Conservation (phyloP, 2,329 filamentous ascomycete species). For the Dothideomycetes sp. region DNA sequence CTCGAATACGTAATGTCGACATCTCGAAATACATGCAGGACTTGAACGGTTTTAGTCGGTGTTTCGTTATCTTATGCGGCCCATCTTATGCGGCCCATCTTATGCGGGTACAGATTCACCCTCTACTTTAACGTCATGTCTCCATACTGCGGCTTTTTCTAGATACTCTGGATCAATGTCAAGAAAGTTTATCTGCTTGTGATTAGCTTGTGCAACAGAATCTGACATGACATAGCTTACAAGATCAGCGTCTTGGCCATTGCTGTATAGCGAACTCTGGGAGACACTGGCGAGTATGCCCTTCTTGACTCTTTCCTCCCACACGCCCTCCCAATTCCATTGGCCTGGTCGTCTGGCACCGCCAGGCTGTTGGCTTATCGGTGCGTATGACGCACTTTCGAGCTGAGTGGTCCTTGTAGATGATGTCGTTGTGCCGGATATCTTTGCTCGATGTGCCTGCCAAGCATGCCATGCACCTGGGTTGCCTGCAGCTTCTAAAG, state of each 20-base stretch:
- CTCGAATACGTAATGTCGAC: too few species aligned
- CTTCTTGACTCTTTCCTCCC: slow-evolving; percentile 78
- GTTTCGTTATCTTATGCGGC: too few species aligned
- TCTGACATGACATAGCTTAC: slow-evolving; percentile 36
- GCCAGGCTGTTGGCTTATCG: slow-evolving; percentile 23
- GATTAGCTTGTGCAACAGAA: not conserved
- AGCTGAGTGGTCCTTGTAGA: slow-evolving; percentile 9
- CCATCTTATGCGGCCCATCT: not conserved
- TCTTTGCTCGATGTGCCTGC: slow-evolving; percentile 54
- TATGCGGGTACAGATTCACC: not conserved
- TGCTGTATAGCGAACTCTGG: slow-evolving; percentile 63
- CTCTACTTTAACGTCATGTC: not conserved
- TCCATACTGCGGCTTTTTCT: slow-evolving; percentile 8
- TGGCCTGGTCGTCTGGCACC: slow-evolving; percentile 57
- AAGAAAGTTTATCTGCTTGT: slow-evolving; percentile 13
- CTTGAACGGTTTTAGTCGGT: too few species aligned
- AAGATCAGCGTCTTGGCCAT: slow-evolving; percentile 55
- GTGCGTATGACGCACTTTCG: slow-evolving; percentile 8
- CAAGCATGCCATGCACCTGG: slow-evolving; percentile 91
- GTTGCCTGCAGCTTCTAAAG: slow-evolving; percentile 75
- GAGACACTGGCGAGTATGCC: slow-evolving; percentile 67
- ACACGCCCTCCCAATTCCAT: slow-evolving; percentile 98
- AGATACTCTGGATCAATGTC: slow-evolving; percentile 11
- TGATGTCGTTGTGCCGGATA: slow-evolving; percentile 13
- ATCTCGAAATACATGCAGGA: too few species aligned